Evolutionary conservation across 2,329 filamentous ascomycete genomes (phyloP).

Genomic region (Phialocephala subalpina): DNA sequence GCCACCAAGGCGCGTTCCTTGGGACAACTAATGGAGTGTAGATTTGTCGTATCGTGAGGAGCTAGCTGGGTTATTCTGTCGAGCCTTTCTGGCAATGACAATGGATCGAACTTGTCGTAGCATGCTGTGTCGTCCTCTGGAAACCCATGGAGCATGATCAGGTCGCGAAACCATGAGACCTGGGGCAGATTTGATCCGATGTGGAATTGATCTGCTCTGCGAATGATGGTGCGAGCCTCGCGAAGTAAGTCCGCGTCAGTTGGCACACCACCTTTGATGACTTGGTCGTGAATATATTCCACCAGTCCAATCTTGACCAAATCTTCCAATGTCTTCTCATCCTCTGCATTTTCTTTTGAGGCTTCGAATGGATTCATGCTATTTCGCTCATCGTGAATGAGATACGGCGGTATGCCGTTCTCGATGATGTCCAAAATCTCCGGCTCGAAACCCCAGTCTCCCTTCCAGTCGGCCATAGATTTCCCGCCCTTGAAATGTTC

Average conservation of each 20-base stretch:
- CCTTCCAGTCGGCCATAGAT: slow-evolving; percentile 74
- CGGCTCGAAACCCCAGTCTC: slow-evolving; percentile 72
- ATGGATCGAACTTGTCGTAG: slow-evolving; percentile 1
- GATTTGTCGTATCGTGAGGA: slow-evolving; percentile 21
- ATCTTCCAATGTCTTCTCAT: slow-evolving; percentile 66
- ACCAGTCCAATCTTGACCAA: slow-evolving; percentile 65
- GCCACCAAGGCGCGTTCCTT: slow-evolving; percentile 36
- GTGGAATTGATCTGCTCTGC: slow-evolving; percentile 59
- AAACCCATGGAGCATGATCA: slow-evolving; percentile 58
- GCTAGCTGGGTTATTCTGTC: slow-evolving; percentile 21
- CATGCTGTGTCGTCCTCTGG: slow-evolving; percentile 15
- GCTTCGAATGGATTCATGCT: slow-evolving; percentile 61
- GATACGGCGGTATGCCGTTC: slow-evolving; percentile 71
- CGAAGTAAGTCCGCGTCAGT: slow-evolving; percentile 62
- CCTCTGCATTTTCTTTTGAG: slow-evolving; percentile 49
- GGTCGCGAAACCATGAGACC: slow-evolving; percentile 64
- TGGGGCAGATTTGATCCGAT: slow-evolving; percentile 44
- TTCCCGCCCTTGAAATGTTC: slow-evolving; percentile 73
- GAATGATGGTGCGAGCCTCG: slow-evolving; percentile 67
- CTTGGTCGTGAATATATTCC: slow-evolving; percentile 57
- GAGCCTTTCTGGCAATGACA: slow-evolving; percentile 28
- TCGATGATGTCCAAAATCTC: slow-evolving; percentile 69
- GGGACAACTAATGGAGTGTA: slow-evolving; percentile 31
- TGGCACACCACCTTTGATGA: slow-evolving; percentile 51
- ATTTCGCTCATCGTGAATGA: slow-evolving; percentile 69